Evolutionary conservation across 2,329 filamentous ascomycete species (phyloP), one percentile per base, ranked within the genome.

Genomic region (Epichloe gansuensis): DNA sequence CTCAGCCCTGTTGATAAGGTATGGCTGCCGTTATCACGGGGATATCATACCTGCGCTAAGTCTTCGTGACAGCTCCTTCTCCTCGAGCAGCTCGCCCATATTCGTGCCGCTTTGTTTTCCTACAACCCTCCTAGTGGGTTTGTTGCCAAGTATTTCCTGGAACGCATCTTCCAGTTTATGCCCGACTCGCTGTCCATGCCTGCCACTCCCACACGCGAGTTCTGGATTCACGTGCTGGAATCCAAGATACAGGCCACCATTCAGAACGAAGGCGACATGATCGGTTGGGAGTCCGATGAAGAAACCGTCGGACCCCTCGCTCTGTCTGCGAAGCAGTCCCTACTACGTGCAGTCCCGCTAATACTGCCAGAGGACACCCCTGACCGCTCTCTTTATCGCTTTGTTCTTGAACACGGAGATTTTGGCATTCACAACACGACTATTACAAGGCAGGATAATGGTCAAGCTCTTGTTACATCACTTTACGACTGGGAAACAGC

Each of bases 391-490:
- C 46, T 64, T 7, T 65, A 66, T 53, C 62, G 59, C 21, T 56
- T 64, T n/a, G 64, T 66, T 49, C 58, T 68, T 23, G 60, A 68
- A 4, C 63, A 67, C 47, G 63, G 63, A 13, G 63, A 66, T 54
- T 66, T 63, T 54, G 64, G 64, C 41, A 61, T 64, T 42, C 61
- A 66, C 51, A 66, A 65, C 46, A 63, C 61, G 58, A 60, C 59
- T 1, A 25, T 55, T 27, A 34, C 39, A 11, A 31, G 15, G 15
- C 47, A 43, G 23, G 23, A 35, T 12, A 48, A 54, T 6, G 54
- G 54, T 21, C 43, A 54, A 40, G 55, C 58, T 12, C 40, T 47
- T 6, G 51, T 65, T 23, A 65, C 63, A 31, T 65, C 61, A 12
- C 47, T 66, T 9, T 64, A 57, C 53, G 63, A 66, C 53, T 62